A percentile compares a stretch with the other conserved stretches of the same genome.
phyloP scores from a whole-genome alignment of 805 yeast genomes.

The Saturnispora hagleri region DNA sequence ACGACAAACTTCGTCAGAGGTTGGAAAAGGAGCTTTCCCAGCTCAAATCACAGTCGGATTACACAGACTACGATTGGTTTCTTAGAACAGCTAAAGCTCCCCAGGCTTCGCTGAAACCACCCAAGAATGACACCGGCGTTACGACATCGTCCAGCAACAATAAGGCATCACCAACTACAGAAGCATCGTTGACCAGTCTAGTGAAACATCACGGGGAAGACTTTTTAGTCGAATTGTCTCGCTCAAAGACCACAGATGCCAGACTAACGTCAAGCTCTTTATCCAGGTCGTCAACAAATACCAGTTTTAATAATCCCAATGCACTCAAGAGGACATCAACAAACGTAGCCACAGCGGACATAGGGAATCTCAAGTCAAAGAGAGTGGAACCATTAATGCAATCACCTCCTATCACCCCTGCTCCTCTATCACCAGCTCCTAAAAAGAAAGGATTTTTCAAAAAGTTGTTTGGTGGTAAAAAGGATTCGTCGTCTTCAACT shows the following conservation, averaged over 20 bases:
- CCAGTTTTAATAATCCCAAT: slow-evolving; percentile 4
- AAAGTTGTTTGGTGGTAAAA: slow-evolving; percentile 22
- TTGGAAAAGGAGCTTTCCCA: slow-evolving; percentile 22
- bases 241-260: slow-evolving; percentile 23
- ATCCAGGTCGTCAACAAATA: slow-evolving; percentile 3
- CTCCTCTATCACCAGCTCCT: slow-evolving; percentile 6
- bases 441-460: slow-evolving; percentile 21
- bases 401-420: neutral
- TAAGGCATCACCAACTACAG: slow-evolving; percentile 1
- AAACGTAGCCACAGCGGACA: slow-evolving; percentile 17
- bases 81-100: slow-evolving; percentile 13
- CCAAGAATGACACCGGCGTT: neutral
- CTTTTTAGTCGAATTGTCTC: slow-evolving; percentile 11
- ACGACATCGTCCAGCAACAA: neutral
- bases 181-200: slow-evolving; percentile 7
- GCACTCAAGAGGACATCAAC: slow-evolving; percentile 23
- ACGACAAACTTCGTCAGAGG: slow-evolving; percentile 22
- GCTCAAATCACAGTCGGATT: slow-evolving; percentile 15
- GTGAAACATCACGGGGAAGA: slow-evolving; percentile 7
- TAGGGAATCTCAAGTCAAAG: slow-evolving; percentile 5
- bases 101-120: slow-evolving; percentile 1
- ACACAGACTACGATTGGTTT: slow-evolving; percentile 27
- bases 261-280: slow-evolving; percentile 10
- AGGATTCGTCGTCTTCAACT: slow-evolving; percentile 5
- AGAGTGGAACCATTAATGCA: slow-evolving; percentile 1